These are phyloP conservation scores for Huntiella decipiens DNA, from an alignment of 2,329 filamentous ascomycete genomes.

Conservation along the genomic window DNA sequence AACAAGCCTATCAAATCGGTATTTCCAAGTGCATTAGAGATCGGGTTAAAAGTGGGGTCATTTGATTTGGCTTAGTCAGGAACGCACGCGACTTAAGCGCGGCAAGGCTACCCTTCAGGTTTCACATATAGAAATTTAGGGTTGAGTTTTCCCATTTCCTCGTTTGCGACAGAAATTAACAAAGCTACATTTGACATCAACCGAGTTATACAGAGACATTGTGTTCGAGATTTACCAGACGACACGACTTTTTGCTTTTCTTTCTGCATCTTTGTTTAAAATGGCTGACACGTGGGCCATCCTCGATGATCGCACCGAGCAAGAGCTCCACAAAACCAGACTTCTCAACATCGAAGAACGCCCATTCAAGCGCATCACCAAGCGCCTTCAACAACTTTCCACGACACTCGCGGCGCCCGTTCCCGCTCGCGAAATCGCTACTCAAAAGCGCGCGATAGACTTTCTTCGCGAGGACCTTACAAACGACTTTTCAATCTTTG, in stretches of 20 bases:
- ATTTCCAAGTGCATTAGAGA: too few relatives aligned
- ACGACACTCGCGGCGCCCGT: conserved; percentile 40
- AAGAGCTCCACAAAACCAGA: conserved; percentile 70
- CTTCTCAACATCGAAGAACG: conserved; percentile 83
- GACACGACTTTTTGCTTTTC: not conserved
- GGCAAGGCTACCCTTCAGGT: too few relatives aligned
- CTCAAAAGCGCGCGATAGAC: conserved; percentile 29
- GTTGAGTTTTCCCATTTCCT: too few relatives aligned
- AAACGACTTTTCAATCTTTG: conserved; percentile 75
- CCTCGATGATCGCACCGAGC: conserved; percentile 57
- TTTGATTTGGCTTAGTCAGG: too few relatives aligned
- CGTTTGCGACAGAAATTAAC: too few relatives aligned
- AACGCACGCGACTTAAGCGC: too few relatives aligned
- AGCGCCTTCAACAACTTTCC: conserved; percentile 43
- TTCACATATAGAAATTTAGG: too few relatives aligned
- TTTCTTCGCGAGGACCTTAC: conserved; percentile 66
- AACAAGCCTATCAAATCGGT: too few relatives aligned
- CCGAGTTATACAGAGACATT: too few relatives aligned
- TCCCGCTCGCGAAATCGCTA: conserved; percentile 27
- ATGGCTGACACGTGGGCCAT: conserved; percentile 39
- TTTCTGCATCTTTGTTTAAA: not conserved
- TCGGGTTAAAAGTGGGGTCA: too few relatives aligned
- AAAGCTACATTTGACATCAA: too few relatives aligned
- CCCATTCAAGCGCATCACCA: conserved; percentile 74
- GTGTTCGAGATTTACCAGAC: not conserved